Percentiles rank a stretch among this genome's conserved stretches.
Conservation (phyloP, 257 asterid species). For the Salvia hispanica region DNA sequence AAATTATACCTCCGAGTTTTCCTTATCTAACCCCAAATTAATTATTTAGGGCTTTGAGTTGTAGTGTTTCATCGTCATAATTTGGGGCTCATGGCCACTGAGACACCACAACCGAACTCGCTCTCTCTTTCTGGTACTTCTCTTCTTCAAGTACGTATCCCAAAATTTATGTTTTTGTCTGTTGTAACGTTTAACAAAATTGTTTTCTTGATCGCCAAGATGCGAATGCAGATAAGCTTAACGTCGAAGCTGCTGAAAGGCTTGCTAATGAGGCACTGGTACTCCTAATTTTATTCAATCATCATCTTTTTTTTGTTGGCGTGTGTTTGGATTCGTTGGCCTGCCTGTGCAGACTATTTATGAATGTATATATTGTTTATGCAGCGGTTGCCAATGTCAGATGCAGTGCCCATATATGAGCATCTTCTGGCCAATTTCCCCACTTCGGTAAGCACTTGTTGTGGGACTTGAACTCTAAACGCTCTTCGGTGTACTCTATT, state of each 20-base stretch:
- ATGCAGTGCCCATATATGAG: conserved; percentile 50
- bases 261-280: conserved; percentile 91
- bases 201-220: conserved; percentile 29
- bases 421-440: conserved; percentile 82
- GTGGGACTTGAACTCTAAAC: not conserved
- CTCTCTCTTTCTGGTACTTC: conserved; percentile 30
- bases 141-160: conserved; percentile 1
- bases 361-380: not conserved
- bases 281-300: conserved; percentile 27
- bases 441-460: conserved; percentile 59
- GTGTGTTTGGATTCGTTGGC: conserved; percentile 1
- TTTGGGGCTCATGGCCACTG: conserved; percentile 37
- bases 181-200: not conserved
- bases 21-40: not conserved
- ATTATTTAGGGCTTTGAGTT: conserved; percentile 16
- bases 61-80: not conserved
- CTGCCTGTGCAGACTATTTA: not conserved
- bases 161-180: conserved; percentile 8
- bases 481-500: not conserved
- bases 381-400: no score
- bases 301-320: conserved; percentile 1
- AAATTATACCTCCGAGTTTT: not conserved
- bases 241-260: conserved; percentile 74
- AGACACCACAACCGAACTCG: conserved; percentile 35
- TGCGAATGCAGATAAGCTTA: conserved; percentile 56